phyloP scores from a whole-genome alignment of 108 stramenopile species.

The Chaetoceros tenuissimus region DNA sequence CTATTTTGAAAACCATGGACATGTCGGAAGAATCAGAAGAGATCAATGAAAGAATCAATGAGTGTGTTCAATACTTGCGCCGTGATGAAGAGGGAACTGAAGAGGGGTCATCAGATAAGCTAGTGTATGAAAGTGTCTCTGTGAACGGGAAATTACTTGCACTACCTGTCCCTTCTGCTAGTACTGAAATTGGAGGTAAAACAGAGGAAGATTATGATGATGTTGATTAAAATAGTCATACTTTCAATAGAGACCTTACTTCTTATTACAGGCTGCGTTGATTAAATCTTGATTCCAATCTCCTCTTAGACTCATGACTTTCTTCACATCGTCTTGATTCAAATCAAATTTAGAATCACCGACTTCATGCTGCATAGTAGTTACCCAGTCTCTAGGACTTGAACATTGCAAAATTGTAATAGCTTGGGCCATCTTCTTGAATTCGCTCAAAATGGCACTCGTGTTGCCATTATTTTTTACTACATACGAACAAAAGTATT shows the following conservation, averaged over 20 bases:
- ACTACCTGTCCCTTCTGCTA: constrained; percentile 5
- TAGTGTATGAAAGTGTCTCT: constrained; percentile 31
- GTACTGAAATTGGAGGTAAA: background rate
- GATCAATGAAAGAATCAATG: constrained; percentile 70
- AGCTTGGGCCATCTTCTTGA: background rate
- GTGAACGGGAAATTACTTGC: background rate
- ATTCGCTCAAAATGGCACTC: background rate
- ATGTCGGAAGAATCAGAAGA: constrained; percentile 79
- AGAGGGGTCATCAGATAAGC: constrained; percentile 70
- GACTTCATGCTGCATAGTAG: constrained; percentile 1
- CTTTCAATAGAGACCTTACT: too few relatives aligned
- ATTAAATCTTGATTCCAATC: constrained; percentile 38
- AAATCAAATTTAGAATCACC: constrained; percentile 4
- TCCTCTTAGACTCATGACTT: constrained; percentile 38
- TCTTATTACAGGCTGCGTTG: background rate
- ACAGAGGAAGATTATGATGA: constrained; percentile 19
- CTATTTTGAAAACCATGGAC: constrained; percentile 74
- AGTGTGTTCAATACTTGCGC: constrained; percentile 81
- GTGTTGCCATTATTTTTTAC: background rate
- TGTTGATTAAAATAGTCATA: constrained; percentile 14
- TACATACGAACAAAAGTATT: constrained; percentile 14
- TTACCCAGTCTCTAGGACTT: background rate
- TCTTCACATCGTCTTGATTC: background rate
- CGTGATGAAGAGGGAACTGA: constrained; percentile 78
- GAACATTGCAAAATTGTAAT: background rate